Conservation (phyloP, 345 rosid genomes). For the Linum trigynum region DNA sequence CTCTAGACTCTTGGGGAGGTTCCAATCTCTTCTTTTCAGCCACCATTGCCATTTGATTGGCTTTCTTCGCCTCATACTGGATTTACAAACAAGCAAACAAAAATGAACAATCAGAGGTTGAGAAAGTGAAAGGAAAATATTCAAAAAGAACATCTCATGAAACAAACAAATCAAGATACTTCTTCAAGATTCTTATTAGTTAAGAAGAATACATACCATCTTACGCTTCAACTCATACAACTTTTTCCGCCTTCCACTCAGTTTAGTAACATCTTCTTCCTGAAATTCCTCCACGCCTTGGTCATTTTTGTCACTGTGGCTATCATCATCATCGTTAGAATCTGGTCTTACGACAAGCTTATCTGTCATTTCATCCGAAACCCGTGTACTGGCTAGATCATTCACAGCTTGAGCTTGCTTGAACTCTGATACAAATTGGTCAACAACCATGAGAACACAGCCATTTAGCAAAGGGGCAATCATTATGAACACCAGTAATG, state of each 20-base stretch:
- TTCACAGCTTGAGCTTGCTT: slow-evolving; percentile 8
- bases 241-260: slow-evolving; percentile 77
- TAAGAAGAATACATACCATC: slow-evolving; percentile 43
- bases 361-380: slow-evolving; percentile 19
- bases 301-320: slow-evolving; percentile 24
- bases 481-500: not conserved
- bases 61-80: slow-evolving; percentile 84
- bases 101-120: not conserved
- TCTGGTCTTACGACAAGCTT: slow-evolving; percentile 24
- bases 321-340: slow-evolving; percentile 34
- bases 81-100: not conserved
- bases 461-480: not conserved
- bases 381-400: slow-evolving; percentile 1
- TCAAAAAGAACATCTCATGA: not conserved
- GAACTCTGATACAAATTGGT: not conserved
- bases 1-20: slow-evolving; percentile 71
- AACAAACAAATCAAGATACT: not conserved
- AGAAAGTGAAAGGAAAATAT: not conserved
- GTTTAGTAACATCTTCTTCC: slow-evolving; percentile 49
- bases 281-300: slow-evolving; percentile 33
- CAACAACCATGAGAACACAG: not conserved
- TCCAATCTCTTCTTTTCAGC: slow-evolving; percentile 90
- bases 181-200: not conserved
- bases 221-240: slow-evolving; percentile 71
- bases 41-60: slow-evolving; percentile 78